Percentiles rank a stretch among this genome's conserved stretches.
phyloP scores from a whole-genome alignment of 108 stramenopile genomes.

The Skeletonema tropicum region DNA sequence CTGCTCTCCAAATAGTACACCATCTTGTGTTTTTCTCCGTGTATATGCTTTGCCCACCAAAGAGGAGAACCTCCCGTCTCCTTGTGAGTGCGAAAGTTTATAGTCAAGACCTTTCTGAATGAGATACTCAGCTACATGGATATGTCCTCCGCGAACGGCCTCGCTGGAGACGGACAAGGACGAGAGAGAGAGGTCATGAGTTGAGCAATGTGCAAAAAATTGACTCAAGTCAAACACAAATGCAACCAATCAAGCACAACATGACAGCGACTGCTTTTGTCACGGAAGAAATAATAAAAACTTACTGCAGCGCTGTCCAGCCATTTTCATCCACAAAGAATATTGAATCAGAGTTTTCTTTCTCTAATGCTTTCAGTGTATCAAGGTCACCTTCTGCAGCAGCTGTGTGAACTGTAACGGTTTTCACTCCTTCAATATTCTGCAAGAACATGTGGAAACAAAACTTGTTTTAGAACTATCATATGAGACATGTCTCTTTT shows the following conservation, averaged over 20 bases:
- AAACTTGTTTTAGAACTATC: background rate
- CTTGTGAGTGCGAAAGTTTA: slow-evolving; percentile 36
- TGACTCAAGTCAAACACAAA: background rate
- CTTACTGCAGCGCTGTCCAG: slow-evolving; percentile 52
- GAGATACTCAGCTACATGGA: slow-evolving; percentile 45
- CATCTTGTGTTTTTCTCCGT: slow-evolving; percentile 23
- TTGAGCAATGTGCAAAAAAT: background rate
- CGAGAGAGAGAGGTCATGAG: background rate
- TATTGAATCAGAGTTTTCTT: slow-evolving; percentile 18
- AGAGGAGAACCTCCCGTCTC: slow-evolving; percentile 44
- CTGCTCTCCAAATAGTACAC: slow-evolving; percentile 26
- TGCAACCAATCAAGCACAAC: background rate
- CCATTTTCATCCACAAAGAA: slow-evolving; percentile 46
- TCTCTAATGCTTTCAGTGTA: slow-evolving; percentile 7
- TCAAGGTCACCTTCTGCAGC: slow-evolving; percentile 34
- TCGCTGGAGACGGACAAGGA: slow-evolving; percentile 45
- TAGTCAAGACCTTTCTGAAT: slow-evolving; percentile 41
- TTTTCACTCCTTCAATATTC: background rate
- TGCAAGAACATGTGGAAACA: background rate
- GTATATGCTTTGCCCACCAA: slow-evolving; percentile 44
- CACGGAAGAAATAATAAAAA: background rate
- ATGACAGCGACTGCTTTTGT: too few relatives aligned
- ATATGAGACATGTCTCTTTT: background rate
- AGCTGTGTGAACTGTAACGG: slow-evolving; percentile 17
- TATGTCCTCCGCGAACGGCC: slow-evolving; percentile 39